Base-by-base conservation (phyloP, 345 rosid genomes). In the Salix viminalis region DNA sequence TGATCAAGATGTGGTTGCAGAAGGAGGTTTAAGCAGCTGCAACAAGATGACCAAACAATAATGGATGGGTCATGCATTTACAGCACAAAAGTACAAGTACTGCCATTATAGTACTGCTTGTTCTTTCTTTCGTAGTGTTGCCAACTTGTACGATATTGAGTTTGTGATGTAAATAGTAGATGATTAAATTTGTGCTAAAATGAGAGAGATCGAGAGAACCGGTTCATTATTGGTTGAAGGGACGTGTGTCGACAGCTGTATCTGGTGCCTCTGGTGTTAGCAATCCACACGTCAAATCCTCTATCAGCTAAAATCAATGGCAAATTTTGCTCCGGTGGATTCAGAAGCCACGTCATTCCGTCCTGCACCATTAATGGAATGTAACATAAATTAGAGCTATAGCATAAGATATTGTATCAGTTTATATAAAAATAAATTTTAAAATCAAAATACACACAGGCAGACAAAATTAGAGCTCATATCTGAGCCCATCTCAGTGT, bases 251-350 rank as follows among this genome's bases (percentile, higher is more conserved):
- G 79, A 67, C 87, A 79, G 92, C 95, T 83, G 71, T 81, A 96
- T 71, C 91, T 81, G 75, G 99, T 96, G 39, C 99, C 99, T 79
- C 99, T 81, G 1, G 88, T 84, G 85, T 93, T 93, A 30, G 90
- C 86, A 77, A 96, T 87, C 98, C 99, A 96, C 37, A 96, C 99
- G 72, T 93, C 99, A 68, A 90, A 96, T n/a, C 99, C 99, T 62
- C 85, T 60, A 60, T 96, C 97, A 7, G 97, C 96, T 80, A 96
- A 83, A 23, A 93, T 92, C 84, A 93, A 52, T 1, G 98, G 98
- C 23, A 96, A 83, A 77, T 90, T 88, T 78, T 92, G 93, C 8
- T 91, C 90, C 11, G 96, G 92, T n/a, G 92, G 80, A 79, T 96
- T 96, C 71, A 93, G 65, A 9, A 96, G 86, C 99, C 98, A 96